Conservation (phyloP, 2,329 filamentous ascomycete species). For the Aspergillus brasiliensis region DNA sequence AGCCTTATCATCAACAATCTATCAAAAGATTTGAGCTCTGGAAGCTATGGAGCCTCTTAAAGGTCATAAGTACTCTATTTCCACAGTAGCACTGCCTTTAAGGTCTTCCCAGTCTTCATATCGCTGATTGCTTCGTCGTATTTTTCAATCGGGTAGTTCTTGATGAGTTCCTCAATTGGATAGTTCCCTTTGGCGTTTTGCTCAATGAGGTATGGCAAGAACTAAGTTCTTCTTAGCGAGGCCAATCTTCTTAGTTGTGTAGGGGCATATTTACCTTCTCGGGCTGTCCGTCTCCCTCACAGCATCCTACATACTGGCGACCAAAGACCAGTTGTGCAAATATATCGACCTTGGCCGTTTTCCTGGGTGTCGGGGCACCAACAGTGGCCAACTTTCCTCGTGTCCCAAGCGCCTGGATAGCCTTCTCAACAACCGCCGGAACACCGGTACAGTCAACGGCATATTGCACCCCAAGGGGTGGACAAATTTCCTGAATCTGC, state of each 20-base stretch:
- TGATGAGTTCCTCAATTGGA: slow-evolving; percentile 51
- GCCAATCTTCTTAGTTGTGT: not conserved
- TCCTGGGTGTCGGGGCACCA: slow-evolving; percentile 20
- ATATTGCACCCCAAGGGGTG: slow-evolving; percentile 13
- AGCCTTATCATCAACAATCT: not conserved
- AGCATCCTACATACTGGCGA: slow-evolving; percentile 24
- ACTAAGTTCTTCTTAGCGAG: slow-evolving; percentile 5
- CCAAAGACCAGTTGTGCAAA: slow-evolving; percentile 22
- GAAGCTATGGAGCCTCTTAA: too few relatives aligned
- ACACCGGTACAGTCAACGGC: slow-evolving; percentile 26
- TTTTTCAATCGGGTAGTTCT: slow-evolving; percentile 43
- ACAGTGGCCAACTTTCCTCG: slow-evolving; percentile 22
- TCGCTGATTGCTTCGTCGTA: slow-evolving; percentile 28
- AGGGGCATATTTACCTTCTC: slow-evolving; percentile 17
- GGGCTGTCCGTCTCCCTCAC: slow-evolving; percentile 22
- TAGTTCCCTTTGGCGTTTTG: slow-evolving; percentile 53
- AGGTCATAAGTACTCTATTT: not conserved
- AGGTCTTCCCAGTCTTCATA: slow-evolving; percentile 26
- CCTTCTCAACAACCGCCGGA: slow-evolving; percentile 18
- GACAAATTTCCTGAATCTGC: slow-evolving; percentile 11
- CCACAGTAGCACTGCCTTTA: slow-evolving; percentile 36
- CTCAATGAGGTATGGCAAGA: slow-evolving; percentile 51
- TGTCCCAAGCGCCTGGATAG: slow-evolving; percentile 23
- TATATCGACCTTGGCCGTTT: slow-evolving; percentile 17
- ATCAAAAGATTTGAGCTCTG: not conserved